Percentiles rank a stretch among this genome's conserved stretches.
phyloP scores from a whole-genome alignment of 164 flowering plant species.

The Vitis amurensis region DNA sequence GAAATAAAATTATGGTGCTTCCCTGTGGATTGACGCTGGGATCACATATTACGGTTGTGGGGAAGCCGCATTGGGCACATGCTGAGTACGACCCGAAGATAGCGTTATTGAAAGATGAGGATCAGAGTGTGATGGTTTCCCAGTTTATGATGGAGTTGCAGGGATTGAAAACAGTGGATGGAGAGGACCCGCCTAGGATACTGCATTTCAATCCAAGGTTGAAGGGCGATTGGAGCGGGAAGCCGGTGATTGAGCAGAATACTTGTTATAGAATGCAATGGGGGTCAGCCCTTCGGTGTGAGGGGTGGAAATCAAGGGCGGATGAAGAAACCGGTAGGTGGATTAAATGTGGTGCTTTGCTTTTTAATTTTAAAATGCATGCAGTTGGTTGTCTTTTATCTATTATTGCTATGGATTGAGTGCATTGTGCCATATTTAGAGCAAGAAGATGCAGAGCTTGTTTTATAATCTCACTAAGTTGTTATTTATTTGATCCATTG shows the following conservation, averaged over 20 bases:
- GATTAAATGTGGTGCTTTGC: too few species aligned
- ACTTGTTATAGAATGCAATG: constrained; percentile 95
- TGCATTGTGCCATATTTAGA: too few species aligned
- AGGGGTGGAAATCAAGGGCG: constrained; percentile 76
- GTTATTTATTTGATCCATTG: too few species aligned
- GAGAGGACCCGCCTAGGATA: constrained; percentile 90
- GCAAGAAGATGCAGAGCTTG: too few species aligned
- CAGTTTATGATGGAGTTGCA: constrained; percentile 93
- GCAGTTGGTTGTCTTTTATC: not conserved
- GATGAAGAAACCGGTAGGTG: constrained; percentile 86
- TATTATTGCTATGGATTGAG: too few species aligned
- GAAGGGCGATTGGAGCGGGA: constrained; percentile 95
- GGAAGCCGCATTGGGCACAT: constrained; percentile 69
- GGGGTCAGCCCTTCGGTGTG: constrained; percentile 79
- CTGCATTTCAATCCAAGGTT: constrained; percentile 94
- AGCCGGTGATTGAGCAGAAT: constrained; percentile 89
- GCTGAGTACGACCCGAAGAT: constrained; percentile 63
- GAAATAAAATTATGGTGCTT: too few species aligned
- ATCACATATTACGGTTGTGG: constrained; percentile 79
- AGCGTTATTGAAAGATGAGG: constrained; percentile 49
- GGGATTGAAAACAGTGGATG: constrained; percentile 81
- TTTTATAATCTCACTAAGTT: too few species aligned
- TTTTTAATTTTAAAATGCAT: not conserved
- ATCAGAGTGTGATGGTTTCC: constrained; percentile 64
- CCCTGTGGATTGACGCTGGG: too few species aligned